Evolutionary conservation across 1,139 yeast genomes (phyloP).

Genomic region (Candida anutae): DNA sequence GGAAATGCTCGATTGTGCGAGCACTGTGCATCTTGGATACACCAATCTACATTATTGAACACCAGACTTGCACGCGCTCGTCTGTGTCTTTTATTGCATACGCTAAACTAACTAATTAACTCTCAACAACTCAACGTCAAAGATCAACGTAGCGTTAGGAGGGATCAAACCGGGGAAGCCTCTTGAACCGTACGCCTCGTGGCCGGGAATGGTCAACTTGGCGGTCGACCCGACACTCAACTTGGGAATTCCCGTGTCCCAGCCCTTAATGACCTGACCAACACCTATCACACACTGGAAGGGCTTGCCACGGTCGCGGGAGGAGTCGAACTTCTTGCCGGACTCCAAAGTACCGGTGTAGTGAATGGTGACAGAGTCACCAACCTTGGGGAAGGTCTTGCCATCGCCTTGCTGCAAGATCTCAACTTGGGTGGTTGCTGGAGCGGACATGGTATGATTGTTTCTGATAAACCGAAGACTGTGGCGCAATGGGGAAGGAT

Average conservation of each 20-base stretch:
- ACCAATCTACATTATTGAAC: too few species aligned
- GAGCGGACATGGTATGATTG: constrained; percentile 43
- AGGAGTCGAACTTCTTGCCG: constrained; percentile 93
- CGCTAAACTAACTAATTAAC: constrained; percentile 55
- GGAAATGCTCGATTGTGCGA: too few species aligned
- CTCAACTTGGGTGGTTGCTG: constrained; percentile 36
- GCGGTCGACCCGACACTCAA: constrained; percentile 91
- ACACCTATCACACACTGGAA: constrained; percentile 91
- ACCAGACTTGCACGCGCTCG: too few species aligned
- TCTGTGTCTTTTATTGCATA: too few species aligned
- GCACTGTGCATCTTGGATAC: too few species aligned
- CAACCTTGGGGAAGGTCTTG: constrained; percentile 72
- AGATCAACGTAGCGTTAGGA: constrained; percentile 87
- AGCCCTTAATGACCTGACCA: constrained; percentile 92
- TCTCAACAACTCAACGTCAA: constrained; percentile 84
- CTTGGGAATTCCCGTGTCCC: constrained; percentile 93
- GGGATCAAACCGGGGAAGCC: constrained; percentile 97
- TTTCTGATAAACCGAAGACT: too few species aligned
- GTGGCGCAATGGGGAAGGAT: too few species aligned
- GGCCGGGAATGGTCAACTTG: constrained; percentile 83
- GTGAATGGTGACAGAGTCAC: constrained; percentile 87
- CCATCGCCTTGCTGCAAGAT: constrained; percentile 65
- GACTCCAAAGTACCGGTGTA: constrained; percentile 91
- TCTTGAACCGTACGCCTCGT: constrained; percentile 87
- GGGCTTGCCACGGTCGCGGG: constrained; percentile 89